These are phyloP conservation scores for Friedmanniomyces simplex DNA, from an alignment of 495 filamentous ascomycete genomes.

Conservation along the genomic window DNA sequence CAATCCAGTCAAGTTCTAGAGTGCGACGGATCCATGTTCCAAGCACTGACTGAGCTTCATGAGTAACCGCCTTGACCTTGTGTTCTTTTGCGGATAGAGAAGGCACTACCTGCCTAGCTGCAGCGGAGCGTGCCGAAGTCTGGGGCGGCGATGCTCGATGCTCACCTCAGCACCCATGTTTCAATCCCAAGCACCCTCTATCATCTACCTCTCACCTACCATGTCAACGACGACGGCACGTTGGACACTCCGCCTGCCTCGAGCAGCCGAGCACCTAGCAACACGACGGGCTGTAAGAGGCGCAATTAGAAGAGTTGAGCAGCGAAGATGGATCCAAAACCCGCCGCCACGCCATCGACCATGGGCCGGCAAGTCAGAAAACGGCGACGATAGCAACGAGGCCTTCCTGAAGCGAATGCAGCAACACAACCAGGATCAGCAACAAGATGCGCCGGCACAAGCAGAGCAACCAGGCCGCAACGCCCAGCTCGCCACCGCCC, in stretches of 20 bases:
- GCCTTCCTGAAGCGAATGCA: neutral
- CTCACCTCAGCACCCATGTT: too few species aligned
- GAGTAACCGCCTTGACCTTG: too few species aligned
- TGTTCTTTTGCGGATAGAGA: too few species aligned
- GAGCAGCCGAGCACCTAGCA: neutral
- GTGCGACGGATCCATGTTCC: neutral
- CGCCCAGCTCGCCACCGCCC: conserved; percentile 14
- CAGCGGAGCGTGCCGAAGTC: too few species aligned
- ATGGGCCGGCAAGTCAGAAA: conserved; percentile 4
- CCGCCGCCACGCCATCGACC: conserved; percentile 5
- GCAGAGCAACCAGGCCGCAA: conserved; percentile 14
- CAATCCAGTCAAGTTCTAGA: neutral
- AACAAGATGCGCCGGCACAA: neutral
- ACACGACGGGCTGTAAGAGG: neutral
- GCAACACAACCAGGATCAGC: neutral
- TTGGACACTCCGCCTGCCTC: conserved; percentile 11
- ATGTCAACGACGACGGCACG: conserved; percentile 15
- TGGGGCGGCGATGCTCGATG: too few species aligned
- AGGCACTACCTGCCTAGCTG: too few species aligned
- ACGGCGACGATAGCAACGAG: neutral
- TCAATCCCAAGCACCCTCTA: too few species aligned
- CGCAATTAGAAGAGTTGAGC: neutral
- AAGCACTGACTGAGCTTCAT: too few species aligned
- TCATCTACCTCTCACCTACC: neutral
- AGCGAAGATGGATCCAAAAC: conserved; percentile 11